phyloP scores from a whole-genome alignment of 129 eudicot genomes.

The Deinandra increscens region DNA sequence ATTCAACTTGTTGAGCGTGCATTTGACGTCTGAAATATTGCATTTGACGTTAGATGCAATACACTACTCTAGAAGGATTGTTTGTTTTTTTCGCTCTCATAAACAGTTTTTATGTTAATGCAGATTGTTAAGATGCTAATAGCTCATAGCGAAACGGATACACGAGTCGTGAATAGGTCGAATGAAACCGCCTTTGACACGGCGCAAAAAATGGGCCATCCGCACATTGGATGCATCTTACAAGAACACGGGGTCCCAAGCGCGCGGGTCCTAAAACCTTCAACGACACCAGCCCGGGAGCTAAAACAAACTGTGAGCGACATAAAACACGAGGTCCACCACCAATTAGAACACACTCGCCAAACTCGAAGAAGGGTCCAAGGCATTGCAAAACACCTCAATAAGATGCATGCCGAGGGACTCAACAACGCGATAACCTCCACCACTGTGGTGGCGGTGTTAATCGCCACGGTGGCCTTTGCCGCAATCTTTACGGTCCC shows the following conservation, averaged over 20 bases:
- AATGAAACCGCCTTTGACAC: conserved; percentile 87
- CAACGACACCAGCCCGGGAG: conserved; percentile 65
- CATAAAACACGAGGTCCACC: conserved; percentile 89
- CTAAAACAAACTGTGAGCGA: conserved; percentile 96
- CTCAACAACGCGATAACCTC: conserved; percentile 97
- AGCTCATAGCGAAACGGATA: conserved; percentile 50
- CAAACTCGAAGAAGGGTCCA: conserved; percentile 82
- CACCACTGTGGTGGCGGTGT: conserved; percentile 92
- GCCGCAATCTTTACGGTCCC: conserved; percentile 96
- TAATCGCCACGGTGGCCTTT: conserved; percentile 91
- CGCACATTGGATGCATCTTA: conserved; percentile 51
- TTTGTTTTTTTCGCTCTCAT: background rate
- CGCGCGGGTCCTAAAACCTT: conserved; percentile 48
- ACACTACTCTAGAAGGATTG: too few species aligned
- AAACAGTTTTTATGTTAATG: background rate
- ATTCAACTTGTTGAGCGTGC: background rate
- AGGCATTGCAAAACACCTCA: conserved; percentile 81
- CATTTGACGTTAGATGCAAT: background rate
- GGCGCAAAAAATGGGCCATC: conserved; percentile 57
- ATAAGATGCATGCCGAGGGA: conserved; percentile 89
- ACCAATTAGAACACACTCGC: conserved; percentile 88
- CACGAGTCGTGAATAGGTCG: conserved; percentile 59
- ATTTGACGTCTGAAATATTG: background rate
- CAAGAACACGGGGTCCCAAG: conserved; percentile 65
- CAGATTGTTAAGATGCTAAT: conserved; percentile 73